Evolutionary conservation across 768 basidiomycete species (phyloP).

Genomic region (Mycena leptocephala): DNA sequence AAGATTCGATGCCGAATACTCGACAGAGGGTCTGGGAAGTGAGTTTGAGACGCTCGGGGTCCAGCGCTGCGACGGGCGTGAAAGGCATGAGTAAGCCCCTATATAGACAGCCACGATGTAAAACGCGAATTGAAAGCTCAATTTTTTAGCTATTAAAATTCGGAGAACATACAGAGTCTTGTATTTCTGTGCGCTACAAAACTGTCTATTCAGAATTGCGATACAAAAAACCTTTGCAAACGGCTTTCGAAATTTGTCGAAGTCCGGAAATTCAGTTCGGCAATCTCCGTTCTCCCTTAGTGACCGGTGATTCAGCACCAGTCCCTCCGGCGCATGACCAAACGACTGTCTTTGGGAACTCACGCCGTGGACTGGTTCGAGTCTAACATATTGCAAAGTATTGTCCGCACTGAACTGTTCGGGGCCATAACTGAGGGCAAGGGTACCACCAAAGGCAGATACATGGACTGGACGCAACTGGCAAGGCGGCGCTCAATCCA

Average conservation of each 20-base stretch:
- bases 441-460: no score
- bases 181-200: neutral
- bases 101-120: no score
- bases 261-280: neutral
- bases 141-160: neutral
- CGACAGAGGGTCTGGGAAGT: neutral
- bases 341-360: no score
- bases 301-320: no score
- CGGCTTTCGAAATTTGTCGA: no score
- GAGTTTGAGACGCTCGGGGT: constrained; percentile 17
- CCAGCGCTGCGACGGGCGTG: constrained; percentile 6
- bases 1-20: constrained; percentile 8
- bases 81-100: constrained; percentile 18
- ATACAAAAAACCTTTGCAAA: neutral
- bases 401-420: no score
- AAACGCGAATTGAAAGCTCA: neutral
- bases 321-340: no score
- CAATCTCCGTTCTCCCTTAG: neutral
- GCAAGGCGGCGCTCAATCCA: no score
- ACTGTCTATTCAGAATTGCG: neutral
- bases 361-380: no score
- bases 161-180: neutral
- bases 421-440: no score
- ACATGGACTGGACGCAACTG: no score
- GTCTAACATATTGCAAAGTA: no score